Evolutionary conservation across 805 yeast species (phyloP).

Genomic region (Lipomyces sp.): DNA sequence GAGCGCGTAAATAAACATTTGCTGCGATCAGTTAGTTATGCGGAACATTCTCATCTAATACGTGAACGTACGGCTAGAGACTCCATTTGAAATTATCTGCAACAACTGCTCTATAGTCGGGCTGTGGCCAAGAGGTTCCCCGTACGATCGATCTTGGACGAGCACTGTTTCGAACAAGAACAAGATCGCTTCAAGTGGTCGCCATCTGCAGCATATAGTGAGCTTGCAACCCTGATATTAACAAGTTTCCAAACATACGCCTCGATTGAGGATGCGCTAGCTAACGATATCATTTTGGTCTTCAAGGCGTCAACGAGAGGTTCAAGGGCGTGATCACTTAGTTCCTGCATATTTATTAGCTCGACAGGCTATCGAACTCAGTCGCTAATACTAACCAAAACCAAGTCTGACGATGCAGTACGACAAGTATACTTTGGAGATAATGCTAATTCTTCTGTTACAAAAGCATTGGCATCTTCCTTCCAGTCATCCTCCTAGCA

Average conservation of each 20-base stretch:
- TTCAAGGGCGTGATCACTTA: conserved; percentile 15
- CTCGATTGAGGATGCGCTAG: neutral
- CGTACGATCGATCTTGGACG: conserved; percentile 27
- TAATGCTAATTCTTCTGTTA: conserved; percentile 75
- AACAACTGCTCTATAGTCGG: conserved; percentile 10
- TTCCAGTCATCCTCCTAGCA: conserved; percentile 54
- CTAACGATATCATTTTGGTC: conserved; percentile 5
- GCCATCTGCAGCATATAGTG: conserved; percentile 2
- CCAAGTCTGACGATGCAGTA: conserved; percentile 61
- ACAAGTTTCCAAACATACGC: neutral
- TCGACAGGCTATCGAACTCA: neutral
- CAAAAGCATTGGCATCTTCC: conserved; percentile 68
- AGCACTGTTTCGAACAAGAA: conserved; percentile 29
- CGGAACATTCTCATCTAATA: neutral
- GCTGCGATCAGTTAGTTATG: neutral
- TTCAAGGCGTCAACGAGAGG: conserved; percentile 11
- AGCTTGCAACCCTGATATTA: neutral
- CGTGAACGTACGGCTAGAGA: conserved; percentile 1
- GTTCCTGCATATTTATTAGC: neutral
- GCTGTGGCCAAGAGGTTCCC: conserved; percentile 11
- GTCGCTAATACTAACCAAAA: conserved; percentile 4
- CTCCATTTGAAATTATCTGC: neutral
- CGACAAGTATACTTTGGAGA: conserved; percentile 61
- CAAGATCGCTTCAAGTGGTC: conserved; percentile 22
- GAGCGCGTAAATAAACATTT: conserved; percentile 31